Conservation (phyloP, 2,329 filamentous ascomycete genomes). For the Blastomyces silverae region DNA sequence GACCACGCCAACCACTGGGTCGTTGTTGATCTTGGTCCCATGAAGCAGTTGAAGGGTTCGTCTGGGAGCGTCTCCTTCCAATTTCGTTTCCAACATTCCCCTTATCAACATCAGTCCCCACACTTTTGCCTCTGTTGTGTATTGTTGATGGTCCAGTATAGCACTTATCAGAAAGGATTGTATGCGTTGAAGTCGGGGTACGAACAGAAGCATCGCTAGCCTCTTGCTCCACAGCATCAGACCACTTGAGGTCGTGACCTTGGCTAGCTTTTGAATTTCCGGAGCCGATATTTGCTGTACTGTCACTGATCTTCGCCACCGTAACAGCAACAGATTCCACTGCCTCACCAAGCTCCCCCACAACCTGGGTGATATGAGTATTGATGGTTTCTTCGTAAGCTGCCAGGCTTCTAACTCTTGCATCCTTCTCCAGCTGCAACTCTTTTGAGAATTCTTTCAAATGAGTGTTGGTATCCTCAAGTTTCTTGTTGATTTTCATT, state of each 20-base stretch:
- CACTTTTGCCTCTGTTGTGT: not conserved
- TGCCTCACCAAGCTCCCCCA: not conserved
- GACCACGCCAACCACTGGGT: too few relatives aligned
- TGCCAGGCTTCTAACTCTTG: not conserved
- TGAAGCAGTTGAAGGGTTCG: not conserved
- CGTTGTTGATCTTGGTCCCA: not conserved
- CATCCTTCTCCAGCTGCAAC: not conserved
- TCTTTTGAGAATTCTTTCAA: not conserved
- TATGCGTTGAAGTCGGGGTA: not conserved
- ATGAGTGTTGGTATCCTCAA: not conserved
- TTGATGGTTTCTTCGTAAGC: not conserved
- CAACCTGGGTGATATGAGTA: not conserved
- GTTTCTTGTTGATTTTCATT: not conserved
- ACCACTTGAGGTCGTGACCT: not conserved
- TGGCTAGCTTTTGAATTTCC: not conserved
- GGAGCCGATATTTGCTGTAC: not conserved
- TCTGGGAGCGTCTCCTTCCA: not conserved
- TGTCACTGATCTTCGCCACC: constrained; percentile 1
- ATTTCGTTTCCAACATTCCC: not conserved
- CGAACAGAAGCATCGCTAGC: not conserved
- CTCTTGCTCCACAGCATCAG: not conserved
- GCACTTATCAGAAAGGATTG: not conserved
- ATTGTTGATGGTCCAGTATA: not conserved
- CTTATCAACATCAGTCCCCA: not conserved
- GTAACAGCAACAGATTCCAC: not conserved